A percentile compares a stretch with the other conserved stretches of the same genome.
Evolutionary conservation across 345 rosid genomes (phyloP).

Genomic region (Sisymbrium irio): DNA sequence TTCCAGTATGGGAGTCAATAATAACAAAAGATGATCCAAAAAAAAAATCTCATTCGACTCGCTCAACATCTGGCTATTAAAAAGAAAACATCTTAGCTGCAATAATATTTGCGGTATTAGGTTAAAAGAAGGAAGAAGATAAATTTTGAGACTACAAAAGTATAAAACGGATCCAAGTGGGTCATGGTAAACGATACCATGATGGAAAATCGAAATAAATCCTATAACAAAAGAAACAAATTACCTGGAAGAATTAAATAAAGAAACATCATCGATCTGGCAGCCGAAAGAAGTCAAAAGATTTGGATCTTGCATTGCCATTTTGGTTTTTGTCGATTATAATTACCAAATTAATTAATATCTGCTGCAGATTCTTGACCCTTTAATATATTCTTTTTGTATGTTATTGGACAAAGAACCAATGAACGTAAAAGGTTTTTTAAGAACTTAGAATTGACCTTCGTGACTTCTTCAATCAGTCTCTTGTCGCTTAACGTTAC

Average conservation of each 20-base stretch:
- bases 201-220: no score
- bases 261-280: neutral
- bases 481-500: constrained; percentile 25
- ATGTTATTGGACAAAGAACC: neutral
- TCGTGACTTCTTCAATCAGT: constrained; percentile 24
- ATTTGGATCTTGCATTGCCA: constrained; percentile 1
- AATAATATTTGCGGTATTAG: no score
- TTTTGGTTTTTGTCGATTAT: neutral
- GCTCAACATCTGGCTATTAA: no score
- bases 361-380: constrained; percentile 10
- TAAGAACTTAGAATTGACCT: constrained; percentile 12
- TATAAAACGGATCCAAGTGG: no score
- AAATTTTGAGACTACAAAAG: no score
- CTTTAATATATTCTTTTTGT: neutral
- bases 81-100: no score
- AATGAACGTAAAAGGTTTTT: neutral
- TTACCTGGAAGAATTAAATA: neutral
- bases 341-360: neutral
- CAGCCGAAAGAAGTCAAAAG: constrained; percentile 21
- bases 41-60: no score
- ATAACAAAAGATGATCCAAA: no score
- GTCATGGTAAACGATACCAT: no score
- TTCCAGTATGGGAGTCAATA: no score
- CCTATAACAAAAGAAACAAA: neutral
- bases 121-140: no score